Percentiles rank a stretch among this genome's conserved stretches.
Conservation (phyloP, 2,329 filamentous ascomycete species). For the Talaromyces sp. region DNA sequence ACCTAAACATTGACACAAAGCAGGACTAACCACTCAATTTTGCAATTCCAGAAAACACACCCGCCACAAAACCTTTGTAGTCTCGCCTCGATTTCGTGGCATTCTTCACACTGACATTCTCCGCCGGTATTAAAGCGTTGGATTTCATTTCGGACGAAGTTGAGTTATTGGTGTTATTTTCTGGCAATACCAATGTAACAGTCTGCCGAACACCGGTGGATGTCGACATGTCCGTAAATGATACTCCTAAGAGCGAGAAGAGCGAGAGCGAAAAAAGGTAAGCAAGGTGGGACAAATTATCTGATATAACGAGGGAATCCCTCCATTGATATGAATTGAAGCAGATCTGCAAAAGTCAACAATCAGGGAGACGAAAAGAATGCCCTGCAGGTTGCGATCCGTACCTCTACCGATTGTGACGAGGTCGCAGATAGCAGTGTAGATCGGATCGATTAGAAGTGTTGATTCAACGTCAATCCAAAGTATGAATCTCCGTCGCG, state of each 20-base stretch:
- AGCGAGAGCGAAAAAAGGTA: background rate
- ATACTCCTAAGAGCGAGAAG: background rate
- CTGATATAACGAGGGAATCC: background rate
- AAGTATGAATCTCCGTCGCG: background rate
- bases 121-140: background rate
- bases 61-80: slow-evolving; percentile 95
- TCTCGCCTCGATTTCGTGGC: slow-evolving; percentile 40
- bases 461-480: background rate
- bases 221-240: slow-evolving; percentile 9
- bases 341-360: background rate
- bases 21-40: slow-evolving; percentile 68
- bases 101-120: background rate
- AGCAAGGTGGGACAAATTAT: background rate
- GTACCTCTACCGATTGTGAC: background rate
- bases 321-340: background rate
- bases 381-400: background rate
- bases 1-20: too few relatives aligned
- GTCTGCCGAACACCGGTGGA: slow-evolving; percentile 7
- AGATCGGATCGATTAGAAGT: background rate
- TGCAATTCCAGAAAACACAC: slow-evolving; percentile 89
- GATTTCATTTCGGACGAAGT: background rate
- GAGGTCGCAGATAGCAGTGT: background rate
- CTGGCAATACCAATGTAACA: slow-evolving; percentile 4
- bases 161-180: background rate
- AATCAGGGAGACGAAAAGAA: background rate